These are phyloP conservation scores for Tetrahymena thermophila DNA, from an alignment of 73 alveolate species.

Conservation along the genomic window DNA sequence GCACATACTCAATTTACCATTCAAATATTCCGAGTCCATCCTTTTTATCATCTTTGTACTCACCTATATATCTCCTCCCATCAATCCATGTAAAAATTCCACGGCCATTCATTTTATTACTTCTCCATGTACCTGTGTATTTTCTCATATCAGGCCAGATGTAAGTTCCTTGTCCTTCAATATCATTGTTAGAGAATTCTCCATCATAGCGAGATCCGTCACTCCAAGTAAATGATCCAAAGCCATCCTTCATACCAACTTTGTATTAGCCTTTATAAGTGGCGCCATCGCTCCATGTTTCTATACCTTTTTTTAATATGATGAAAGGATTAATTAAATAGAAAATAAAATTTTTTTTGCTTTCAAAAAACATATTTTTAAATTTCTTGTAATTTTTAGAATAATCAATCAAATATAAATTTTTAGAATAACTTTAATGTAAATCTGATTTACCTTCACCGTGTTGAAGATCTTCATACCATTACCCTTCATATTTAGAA, in stretches of 20 bases:
- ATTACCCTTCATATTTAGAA: constrained; percentile 59
- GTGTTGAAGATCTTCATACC: constrained; percentile 57
- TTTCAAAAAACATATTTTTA: no score
- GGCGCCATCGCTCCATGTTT: constrained; percentile 69
- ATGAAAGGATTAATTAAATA: background rate
- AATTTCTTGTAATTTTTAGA: no score
- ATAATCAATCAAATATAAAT: no score
- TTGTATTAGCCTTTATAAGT: constrained; percentile 55
- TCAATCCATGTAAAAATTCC: constrained; percentile 75
- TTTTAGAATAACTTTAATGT: background rate
- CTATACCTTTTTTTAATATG: constrained; percentile 32
- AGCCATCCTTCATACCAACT: constrained; percentile 64
- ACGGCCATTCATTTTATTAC: constrained; percentile 58
- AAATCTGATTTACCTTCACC: constrained; percentile 37
- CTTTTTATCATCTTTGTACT: constrained; percentile 58
- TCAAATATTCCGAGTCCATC: constrained; percentile 67
- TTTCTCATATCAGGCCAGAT: constrained; percentile 56
- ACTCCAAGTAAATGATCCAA: constrained; percentile 62
- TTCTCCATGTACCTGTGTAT: constrained; percentile 67
- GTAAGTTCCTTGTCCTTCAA: constrained; percentile 65
- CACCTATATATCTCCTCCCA: constrained; percentile 49
- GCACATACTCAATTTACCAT: constrained; percentile 6
- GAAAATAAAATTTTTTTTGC: no score
- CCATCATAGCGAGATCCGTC: constrained; percentile 77
- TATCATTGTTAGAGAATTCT: constrained; percentile 51